Conservation (phyloP, 306 rosid genomes). For the Prunus salicina region DNA sequence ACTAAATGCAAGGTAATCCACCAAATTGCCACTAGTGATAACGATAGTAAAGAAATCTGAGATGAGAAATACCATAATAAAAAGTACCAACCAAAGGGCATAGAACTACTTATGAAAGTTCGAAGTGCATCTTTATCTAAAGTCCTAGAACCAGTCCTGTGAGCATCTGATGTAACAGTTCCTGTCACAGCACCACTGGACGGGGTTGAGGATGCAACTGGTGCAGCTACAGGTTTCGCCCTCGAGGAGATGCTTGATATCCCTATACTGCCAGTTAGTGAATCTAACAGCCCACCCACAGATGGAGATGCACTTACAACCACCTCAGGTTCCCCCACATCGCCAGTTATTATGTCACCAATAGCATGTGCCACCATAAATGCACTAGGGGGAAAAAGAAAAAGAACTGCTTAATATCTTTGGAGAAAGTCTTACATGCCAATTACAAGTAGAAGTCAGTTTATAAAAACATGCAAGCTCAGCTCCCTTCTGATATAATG, state of each 20-base stretch:
- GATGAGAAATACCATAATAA: slow-evolving; percentile 65
- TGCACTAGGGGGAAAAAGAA: slow-evolving; percentile 48
- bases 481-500: neutral
- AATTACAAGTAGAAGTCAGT: neutral
- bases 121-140: slow-evolving; percentile 86
- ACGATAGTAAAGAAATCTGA: slow-evolving; percentile 22
- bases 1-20: slow-evolving; percentile 25
- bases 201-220: slow-evolving; percentile 60
- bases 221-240: slow-evolving; percentile 74
- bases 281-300: slow-evolving; percentile 93
- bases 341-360: slow-evolving; percentile 81
- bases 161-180: slow-evolving; percentile 58
- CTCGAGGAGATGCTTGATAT: slow-evolving; percentile 82
- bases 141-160: slow-evolving; percentile 59
- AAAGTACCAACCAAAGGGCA: slow-evolving; percentile 99
- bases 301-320: slow-evolving; percentile 67
- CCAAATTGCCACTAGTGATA: slow-evolving; percentile 4
- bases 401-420: slow-evolving; percentile 8
- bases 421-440: slow-evolving; percentile 13
- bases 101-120: slow-evolving; percentile 81
- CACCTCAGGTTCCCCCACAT: slow-evolving; percentile 82
- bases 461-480: slow-evolving; percentile 1
- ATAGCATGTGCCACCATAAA: slow-evolving; percentile 86
- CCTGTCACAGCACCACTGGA: slow-evolving; percentile 48
- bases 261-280: slow-evolving; percentile 85